Evolutionary conservation across 2,329 filamentous ascomycete species (phyloP), one percentile per base, ranked within the genome.

Genomic region (Polytolypa hystricis): DNA sequence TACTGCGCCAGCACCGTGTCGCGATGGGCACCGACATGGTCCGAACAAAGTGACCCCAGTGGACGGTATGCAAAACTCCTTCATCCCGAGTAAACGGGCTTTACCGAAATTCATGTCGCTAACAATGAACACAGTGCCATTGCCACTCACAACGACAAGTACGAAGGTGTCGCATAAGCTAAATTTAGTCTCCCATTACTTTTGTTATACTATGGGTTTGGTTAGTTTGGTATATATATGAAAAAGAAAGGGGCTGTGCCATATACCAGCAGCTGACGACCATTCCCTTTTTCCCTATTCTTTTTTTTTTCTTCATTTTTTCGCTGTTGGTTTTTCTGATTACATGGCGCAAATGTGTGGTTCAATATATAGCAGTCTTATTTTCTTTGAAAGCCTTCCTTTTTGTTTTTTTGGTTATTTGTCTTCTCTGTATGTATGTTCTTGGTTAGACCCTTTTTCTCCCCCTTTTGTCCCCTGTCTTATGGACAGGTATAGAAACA

Each of bases 21-120:
- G 83, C 74, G 91, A 55, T 98, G 91, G 93, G 86, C 84, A 39
- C 91, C 91, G 18, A 98, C 84, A 25, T 98, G 91, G 91, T 93
- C 84, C 39, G 83, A 94, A 61, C 86, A 95, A 74, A 84, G 78
- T 17, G 91, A 98, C 62, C 91, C 91, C 42, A 93, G 84, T 63
- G 93, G 91, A 69, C 77, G 85, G 82, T 85, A 62, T 63, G 67
- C 50, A 32, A 30, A 17, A n/a, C 8, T 11, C 5, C 21, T 8
- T 19, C 10, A 26, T 6, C 17, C 31, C 5, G 15, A 21, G 3
- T 23, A 21, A 34, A 12, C 6, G 5, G n/a, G n/a, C n/a, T n/a
- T n/a, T n/a, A 17, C 30, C n/a, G 15, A n/a, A 17, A n/a, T 16
- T 21, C 30, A 21, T 29, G 15, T 32, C 4, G 20, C 47, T 48